These are phyloP conservation scores for Andrographis paniculata DNA, from an alignment of 305 asterid species.

Conservation along the genomic window DNA sequence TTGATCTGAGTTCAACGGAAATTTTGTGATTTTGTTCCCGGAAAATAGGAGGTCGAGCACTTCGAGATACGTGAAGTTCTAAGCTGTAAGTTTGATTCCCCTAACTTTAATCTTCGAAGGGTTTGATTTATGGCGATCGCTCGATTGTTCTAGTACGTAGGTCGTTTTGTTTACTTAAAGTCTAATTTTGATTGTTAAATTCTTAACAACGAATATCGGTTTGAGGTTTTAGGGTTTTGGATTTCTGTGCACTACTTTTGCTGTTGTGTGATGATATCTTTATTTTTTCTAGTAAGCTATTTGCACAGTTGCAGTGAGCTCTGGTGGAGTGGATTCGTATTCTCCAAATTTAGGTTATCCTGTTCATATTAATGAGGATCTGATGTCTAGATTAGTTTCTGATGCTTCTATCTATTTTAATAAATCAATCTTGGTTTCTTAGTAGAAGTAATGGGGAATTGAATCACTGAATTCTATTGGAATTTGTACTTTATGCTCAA, in stretches of 20 bases:
- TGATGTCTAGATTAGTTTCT: too few species aligned
- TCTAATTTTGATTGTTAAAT: neutral
- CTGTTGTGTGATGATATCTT: too few species aligned
- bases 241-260: too few species aligned
- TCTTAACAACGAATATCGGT: neutral
- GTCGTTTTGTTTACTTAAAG: neutral
- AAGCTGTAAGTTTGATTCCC: slow-evolving; percentile 52
- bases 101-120: neutral
- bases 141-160: slow-evolving; percentile 13
- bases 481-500: slow-evolving; percentile 11
- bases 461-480: neutral
- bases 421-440: too few species aligned
- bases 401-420: too few species aligned
- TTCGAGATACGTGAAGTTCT: slow-evolving; percentile 93
- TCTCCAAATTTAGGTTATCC: neutral
- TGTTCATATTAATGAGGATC: slow-evolving; percentile 13
- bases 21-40: slow-evolving; percentile 13
- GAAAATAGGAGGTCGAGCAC: slow-evolving; percentile 80
- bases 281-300: too few species aligned
- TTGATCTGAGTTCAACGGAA: slow-evolving; percentile 7
- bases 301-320: slow-evolving; percentile 14
- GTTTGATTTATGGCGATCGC: neutral
- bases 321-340: slow-evolving; percentile 2
- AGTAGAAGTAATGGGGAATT: too few species aligned
- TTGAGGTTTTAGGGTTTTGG: neutral